These are phyloP conservation scores for Osmanthus fragrans DNA, from an alignment of 257 asterid species.

Conservation along the genomic window DNA sequence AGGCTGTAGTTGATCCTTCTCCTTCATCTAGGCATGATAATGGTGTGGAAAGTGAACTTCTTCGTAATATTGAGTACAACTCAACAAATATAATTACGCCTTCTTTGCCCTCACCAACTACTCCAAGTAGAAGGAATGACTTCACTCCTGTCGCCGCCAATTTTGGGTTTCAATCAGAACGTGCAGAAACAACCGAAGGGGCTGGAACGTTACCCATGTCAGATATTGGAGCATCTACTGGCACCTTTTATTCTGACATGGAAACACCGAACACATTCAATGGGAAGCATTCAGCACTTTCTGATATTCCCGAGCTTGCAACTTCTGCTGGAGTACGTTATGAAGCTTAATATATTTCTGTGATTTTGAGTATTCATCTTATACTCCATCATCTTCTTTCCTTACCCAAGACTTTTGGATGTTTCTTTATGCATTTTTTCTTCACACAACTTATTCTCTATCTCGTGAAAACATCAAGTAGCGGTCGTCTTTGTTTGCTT, in stretches of 20 bases:
- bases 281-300: conserved; percentile 38
- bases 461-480: not conserved
- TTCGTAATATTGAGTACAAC: conserved; percentile 40
- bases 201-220: conserved; percentile 36
- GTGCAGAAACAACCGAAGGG: conserved; percentile 33
- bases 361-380: not conserved
- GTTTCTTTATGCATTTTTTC: not conserved
- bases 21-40: conserved; percentile 19
- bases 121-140: conserved; percentile 36
- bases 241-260: conserved; percentile 42
- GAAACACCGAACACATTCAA: conserved; percentile 53
- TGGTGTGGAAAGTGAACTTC: conserved; percentile 51
- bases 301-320: conserved; percentile 65
- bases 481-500: not conserved
- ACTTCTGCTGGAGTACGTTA: conserved; percentile 63
- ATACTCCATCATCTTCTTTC: not conserved
- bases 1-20: conserved; percentile 28
- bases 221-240: conserved; percentile 44
- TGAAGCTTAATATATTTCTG: conserved; percentile 19
- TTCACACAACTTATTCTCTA: not conserved
- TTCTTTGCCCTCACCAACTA: conserved; percentile 20
- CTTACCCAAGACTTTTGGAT: not conserved
- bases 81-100: conserved; percentile 32
- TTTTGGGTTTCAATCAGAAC: conserved; percentile 33
- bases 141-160: conserved; percentile 50